phyloP scores from a whole-genome alignment of 1,284 basidiomycete genomes.

The Lignosus rhinocerotis region DNA sequence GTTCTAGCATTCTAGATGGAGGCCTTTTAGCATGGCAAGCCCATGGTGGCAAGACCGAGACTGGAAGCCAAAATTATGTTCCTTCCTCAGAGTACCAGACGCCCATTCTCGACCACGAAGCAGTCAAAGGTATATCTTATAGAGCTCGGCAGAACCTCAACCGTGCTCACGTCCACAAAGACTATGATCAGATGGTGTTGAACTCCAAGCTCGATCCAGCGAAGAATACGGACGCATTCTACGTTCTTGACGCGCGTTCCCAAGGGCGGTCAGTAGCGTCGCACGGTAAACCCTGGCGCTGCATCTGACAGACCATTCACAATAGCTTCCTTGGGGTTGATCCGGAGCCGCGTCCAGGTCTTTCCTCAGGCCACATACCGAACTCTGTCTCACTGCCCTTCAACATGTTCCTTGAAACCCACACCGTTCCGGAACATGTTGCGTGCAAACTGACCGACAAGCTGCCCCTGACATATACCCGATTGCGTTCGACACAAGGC shows the following conservation, averaged over 20 bases:
- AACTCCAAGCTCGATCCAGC: constrained; percentile 61
- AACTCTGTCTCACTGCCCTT: constrained; percentile 87
- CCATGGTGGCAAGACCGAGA: constrained; percentile 67
- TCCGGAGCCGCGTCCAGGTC: constrained; percentile 87
- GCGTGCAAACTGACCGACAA: constrained; percentile 5
- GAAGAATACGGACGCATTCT: constrained; percentile 50
- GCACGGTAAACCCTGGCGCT: neutral
- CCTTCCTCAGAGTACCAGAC: constrained; percentile 47
- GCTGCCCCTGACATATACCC: constrained; percentile 54
- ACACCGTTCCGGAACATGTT: constrained; percentile 28
- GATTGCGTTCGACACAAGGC: constrained; percentile 55
- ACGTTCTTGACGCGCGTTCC: constrained; percentile 89
- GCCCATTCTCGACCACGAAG: constrained; percentile 50
- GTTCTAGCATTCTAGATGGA: constrained; percentile 86
- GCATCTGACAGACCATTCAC: neutral
- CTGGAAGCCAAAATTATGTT: constrained; percentile 37
- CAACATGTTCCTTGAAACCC: constrained; percentile 67
- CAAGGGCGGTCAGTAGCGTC: constrained; percentile 58
- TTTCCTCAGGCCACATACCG: constrained; percentile 94
- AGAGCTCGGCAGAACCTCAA: constrained; percentile 8
- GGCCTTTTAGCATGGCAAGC: constrained; percentile 85
- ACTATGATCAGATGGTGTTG: constrained; percentile 80
- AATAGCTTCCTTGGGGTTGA: constrained; percentile 77
- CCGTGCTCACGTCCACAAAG: constrained; percentile 39
- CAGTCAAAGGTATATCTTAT: constrained; percentile 68